phyloP scores from a whole-genome alignment of 1,139 yeast genomes.

The Diutina rugosa region DNA sequence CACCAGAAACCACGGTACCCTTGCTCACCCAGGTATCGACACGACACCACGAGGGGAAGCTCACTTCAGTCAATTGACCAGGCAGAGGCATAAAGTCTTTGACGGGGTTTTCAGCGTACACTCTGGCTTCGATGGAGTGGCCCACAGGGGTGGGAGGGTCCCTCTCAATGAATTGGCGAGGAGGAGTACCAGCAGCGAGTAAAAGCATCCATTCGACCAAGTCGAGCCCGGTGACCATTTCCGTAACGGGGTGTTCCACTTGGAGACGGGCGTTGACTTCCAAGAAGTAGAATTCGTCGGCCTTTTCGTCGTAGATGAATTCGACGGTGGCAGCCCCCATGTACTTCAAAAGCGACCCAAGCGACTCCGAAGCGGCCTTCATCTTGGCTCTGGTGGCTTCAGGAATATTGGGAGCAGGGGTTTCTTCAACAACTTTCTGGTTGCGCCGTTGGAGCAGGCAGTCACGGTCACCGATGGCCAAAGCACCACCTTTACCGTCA shows the following conservation, averaged over 20 bases:
- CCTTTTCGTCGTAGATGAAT: conserved; percentile 72
- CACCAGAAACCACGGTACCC: conserved; percentile 85
- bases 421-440: conserved; percentile 92
- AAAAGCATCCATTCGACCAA: conserved; percentile 93
- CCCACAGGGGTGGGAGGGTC: conserved; percentile 25
- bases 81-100: conserved; percentile 94
- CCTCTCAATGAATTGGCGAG: conserved; percentile 36
- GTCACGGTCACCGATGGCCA: conserved; percentile 93
- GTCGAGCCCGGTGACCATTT: conserved; percentile 86
- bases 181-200: conserved; percentile 83
- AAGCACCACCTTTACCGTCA: conserved; percentile 84
- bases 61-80: conserved; percentile 79
- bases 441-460: conserved; percentile 95
- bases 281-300: conserved; percentile 85
- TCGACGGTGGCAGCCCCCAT: conserved; percentile 97
- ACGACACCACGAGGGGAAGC: conserved; percentile 82
- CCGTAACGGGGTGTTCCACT: conserved; percentile 97
- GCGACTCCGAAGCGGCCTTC: conserved; percentile 75
- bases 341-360: conserved; percentile 72
- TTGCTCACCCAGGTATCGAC: conserved; percentile 88
- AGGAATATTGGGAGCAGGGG: conserved; percentile 93
- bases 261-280: conserved; percentile 96
- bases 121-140: conserved; percentile 91
- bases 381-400: conserved; percentile 59
- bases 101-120: conserved; percentile 93